phyloP scores from a whole-genome alignment of 768 basidiomycete genomes.

The Pleurotus sapidus region DNA sequence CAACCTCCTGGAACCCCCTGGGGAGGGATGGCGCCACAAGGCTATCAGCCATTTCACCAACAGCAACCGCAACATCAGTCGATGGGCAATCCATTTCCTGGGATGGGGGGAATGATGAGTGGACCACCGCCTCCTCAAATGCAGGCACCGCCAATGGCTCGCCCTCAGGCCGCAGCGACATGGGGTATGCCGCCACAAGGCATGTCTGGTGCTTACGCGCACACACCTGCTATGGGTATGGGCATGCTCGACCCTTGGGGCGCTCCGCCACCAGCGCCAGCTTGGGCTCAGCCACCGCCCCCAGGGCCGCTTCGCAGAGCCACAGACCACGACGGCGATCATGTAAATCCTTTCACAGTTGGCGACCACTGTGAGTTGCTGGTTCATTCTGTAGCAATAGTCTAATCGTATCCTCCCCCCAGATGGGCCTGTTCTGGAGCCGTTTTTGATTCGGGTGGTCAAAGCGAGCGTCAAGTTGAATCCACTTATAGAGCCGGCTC shows the following conservation, averaged over 20 bases:
- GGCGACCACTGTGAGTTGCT: constrained; percentile 30
- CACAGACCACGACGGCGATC: constrained; percentile 17
- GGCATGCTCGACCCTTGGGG: not conserved
- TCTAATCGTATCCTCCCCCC: constrained; percentile 9
- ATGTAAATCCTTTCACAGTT: constrained; percentile 26
- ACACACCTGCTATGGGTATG: constrained; percentile 1
- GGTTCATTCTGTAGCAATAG: not conserved
- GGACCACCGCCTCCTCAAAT: not conserved
- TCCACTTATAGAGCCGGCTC: constrained; percentile 52
- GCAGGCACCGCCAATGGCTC: constrained; percentile 5
- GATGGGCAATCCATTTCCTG: constrained; percentile 5
- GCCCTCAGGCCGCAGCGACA: not conserved
- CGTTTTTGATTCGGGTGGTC: constrained; percentile 52
- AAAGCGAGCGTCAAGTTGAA: constrained; percentile 49
- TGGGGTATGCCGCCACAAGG: constrained; percentile 1
- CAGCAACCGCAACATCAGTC: constrained; percentile 4
- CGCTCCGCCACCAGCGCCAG: constrained; percentile 1
- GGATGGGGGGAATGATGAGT: not conserved
- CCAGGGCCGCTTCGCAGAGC: constrained; percentile 11
- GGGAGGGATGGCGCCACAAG: constrained; percentile 10
- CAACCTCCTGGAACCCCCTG: constrained; percentile 17
- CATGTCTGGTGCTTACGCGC: constrained; percentile 5
- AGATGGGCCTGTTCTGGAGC: constrained; percentile 73
- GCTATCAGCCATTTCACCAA: constrained; percentile 11
- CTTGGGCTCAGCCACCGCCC: constrained; percentile 6